Conservation (phyloP, 306 rosid genomes). For the Crotalaria pallida region DNA sequence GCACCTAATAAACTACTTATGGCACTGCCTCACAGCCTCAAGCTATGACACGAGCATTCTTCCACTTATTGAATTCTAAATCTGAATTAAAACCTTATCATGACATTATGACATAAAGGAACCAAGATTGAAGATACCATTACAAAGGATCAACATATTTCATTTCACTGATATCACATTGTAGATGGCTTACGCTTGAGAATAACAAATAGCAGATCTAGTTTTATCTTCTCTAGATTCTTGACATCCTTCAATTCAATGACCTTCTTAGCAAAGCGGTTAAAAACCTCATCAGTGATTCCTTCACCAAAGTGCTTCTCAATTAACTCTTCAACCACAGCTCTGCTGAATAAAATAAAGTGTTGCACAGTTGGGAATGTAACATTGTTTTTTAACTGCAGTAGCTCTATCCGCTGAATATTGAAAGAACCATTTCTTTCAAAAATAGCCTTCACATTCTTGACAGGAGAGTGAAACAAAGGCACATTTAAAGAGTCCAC, state of each 20-base stretch:
- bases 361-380: not conserved
- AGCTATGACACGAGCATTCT: no score
- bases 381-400: not conserved
- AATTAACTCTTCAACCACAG: slow-evolving; percentile 1
- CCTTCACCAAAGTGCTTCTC: slow-evolving; percentile 18
- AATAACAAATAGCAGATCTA: not conserved
- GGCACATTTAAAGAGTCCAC: slow-evolving; percentile 24
- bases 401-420: not conserved
- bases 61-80: no score
- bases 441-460: not conserved
- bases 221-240: not conserved
- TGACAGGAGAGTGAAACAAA: not conserved
- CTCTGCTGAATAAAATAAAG: not conserved
- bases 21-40: no score
- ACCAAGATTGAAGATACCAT: no score
- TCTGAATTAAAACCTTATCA: no score
- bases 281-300: slow-evolving; percentile 18
- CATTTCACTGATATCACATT: not conserved
- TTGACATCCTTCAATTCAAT: not conserved
- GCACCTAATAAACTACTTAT: no score
- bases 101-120: no score
- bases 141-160: not conserved
- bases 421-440: not conserved
- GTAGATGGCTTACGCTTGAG: not conserved
- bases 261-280: slow-evolving; percentile 22